Conservation (phyloP, 31 red algal species). For the Asparagopsis taxiformis region DNA sequence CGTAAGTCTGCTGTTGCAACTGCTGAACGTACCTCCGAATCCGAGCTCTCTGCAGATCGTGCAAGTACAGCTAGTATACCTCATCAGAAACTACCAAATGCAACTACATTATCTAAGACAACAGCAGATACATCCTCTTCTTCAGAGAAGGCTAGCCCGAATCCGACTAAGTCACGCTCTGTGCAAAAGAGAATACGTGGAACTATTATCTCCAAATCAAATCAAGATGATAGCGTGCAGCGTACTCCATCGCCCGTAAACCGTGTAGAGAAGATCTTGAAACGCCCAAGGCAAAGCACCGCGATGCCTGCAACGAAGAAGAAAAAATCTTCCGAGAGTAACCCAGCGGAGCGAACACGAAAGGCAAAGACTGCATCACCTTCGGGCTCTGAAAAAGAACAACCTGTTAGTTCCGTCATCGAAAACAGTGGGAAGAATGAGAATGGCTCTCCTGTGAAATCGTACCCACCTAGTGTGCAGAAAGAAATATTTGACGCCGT, state of each 20-base stretch:
- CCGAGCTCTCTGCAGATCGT: not conserved
- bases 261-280: not conserved
- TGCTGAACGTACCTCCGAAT: not conserved
- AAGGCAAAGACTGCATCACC: not conserved
- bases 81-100: not conserved
- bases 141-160: not conserved
- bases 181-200: not conserved
- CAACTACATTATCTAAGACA: not conserved
- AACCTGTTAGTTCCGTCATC: conserved; percentile 8
- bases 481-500: conserved; percentile 72
- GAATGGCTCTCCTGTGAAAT: conserved; percentile 28
- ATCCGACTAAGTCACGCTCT: not conserved
- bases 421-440: conserved; percentile 17
- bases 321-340: not conserved
- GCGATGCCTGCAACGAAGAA: not conserved
- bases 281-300: not conserved
- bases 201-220: not conserved
- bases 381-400: not conserved
- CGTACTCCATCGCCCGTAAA: not conserved
- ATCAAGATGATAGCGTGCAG: too few species aligned
- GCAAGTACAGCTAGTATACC: not conserved
- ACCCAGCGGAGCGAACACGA: not conserved
- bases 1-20: not conserved
- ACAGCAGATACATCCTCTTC: not conserved
- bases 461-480: conserved; percentile 45